Conservation (phyloP, 2,329 filamentous ascomycete species). For the Aspergillus novofumigatus region DNA sequence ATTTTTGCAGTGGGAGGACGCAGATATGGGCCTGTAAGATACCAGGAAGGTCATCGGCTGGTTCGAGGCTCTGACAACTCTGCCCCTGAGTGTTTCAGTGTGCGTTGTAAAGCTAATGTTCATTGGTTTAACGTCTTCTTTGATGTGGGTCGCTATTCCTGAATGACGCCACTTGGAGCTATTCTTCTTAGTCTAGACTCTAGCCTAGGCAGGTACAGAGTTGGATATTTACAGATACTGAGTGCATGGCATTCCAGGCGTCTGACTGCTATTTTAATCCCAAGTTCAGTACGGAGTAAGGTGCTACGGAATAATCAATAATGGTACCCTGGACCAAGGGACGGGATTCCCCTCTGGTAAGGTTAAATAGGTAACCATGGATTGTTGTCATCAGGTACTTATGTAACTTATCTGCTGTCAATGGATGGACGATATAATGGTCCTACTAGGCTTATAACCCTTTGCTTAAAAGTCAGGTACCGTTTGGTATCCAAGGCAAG, state of each 20-base stretch:
- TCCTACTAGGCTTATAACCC: too few species aligned
- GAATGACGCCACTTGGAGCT: constrained; percentile 6
- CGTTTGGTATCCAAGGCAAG: too few species aligned
- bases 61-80: constrained; percentile 15
- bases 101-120: not conserved
- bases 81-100: constrained; percentile 20
- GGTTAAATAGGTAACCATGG: too few species aligned
- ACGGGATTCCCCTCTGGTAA: too few species aligned
- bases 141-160: not conserved
- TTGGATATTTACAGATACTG: too few species aligned
- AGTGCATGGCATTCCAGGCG: too few species aligned
- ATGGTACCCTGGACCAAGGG: too few species aligned
- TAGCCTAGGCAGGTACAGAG: too few species aligned
- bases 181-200: constrained; percentile 7
- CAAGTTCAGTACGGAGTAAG: not conserved
- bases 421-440: too few species aligned
- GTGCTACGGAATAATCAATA: too few species aligned
- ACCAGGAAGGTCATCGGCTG: constrained; percentile 1
- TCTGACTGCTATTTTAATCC: not conserved
- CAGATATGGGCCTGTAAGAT: not conserved
- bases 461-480: too few species aligned
- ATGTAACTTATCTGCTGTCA: not conserved
- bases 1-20: not conserved
- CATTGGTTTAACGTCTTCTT: constrained; percentile 4
- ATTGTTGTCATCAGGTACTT: too few species aligned